Evolutionary conservation across 805 yeast species (phyloP), one percentile per base, ranked within the genome.

Genomic region (Hanseniaspora hatyaiensis): DNA sequence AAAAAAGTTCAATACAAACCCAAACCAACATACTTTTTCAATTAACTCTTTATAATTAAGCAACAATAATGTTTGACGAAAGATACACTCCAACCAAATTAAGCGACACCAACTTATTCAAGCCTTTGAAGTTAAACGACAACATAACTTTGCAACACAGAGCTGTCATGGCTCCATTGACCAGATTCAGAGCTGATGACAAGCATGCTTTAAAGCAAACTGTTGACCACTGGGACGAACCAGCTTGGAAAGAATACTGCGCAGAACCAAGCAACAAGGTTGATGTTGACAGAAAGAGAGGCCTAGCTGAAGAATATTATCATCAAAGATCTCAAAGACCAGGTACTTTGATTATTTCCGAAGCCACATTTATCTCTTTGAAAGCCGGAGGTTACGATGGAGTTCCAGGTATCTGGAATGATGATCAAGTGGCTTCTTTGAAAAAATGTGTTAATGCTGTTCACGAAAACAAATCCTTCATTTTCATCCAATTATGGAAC

Each of bases 271-370:
- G 66, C 23, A 64, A 64, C 53, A 36, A 44, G 13, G 37, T 44
- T 22, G 48, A 36, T 65, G 59, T 63, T 22, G 68, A 75, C 20
- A 67, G 74, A 28, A 54, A 51, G 33, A 55, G 50, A 33, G 75
- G 72, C 31, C 65, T 73, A 50, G 65, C 70, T 51, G 57, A 62
- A n/a, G 64, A 70, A 51, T 77, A 79, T 59, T 81, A 81, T 56
- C 65, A 58, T 23, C 75, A 76, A 54, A 67, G 84, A 54, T 70
- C 84, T 0, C 56, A 63, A 40, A 61, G 63, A 49, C 72, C 74
- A 16, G 86, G 86, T 16, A 71, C 82, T 15, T 60, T 81, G 52
- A 52, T 79, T 28, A 71, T 77, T 53, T 63, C 80, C 8, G 87
- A 80, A 58, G 85, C 77, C 12, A 71, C 80, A 1, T 68, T 67